Evolutionary conservation across 495 filamentous ascomycete species (phyloP).

Genomic region (Penicillium dipodomyicola): DNA sequence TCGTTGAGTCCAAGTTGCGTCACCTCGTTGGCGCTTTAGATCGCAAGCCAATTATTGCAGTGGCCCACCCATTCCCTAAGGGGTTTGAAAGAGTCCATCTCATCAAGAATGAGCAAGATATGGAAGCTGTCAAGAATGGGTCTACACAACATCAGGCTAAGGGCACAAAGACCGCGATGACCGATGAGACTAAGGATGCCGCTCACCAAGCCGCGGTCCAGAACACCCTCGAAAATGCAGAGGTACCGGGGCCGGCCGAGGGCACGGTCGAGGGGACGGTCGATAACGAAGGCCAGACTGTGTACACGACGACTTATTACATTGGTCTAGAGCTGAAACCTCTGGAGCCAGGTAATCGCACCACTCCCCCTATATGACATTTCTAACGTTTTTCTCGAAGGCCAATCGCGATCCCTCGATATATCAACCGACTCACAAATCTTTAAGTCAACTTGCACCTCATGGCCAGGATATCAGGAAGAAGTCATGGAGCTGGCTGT

Average conservation of each 20-base stretch:
- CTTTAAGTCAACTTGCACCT: conserved; percentile 68
- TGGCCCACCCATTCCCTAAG: conserved; percentile 91
- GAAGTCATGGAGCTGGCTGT: conserved; percentile 66
- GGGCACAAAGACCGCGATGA: conserved; percentile 57
- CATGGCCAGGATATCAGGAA: conserved; percentile 63
- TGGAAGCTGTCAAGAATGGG: conserved; percentile 67
- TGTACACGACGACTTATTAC: conserved; percentile 87
- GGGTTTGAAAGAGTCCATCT: conserved; percentile 79
- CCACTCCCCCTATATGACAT: conserved; percentile 12
- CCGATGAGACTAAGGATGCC: conserved; percentile 55
- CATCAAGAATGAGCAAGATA: conserved; percentile 68
- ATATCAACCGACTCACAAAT: conserved; percentile 70
- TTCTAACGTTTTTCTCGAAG: conserved; percentile 34
- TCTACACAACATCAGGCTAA: conserved; percentile 65
- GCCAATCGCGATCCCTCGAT: conserved; percentile 52
- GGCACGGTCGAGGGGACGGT: conserved; percentile 33
- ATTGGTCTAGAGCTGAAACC: conserved; percentile 69
- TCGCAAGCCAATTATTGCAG: conserved; percentile 63
- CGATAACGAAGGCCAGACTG: conserved; percentile 39
- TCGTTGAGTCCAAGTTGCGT: conserved; percentile 89
- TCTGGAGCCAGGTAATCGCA: conserved; percentile 32
- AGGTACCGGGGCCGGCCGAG: conserved; percentile 38
- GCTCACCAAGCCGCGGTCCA: conserved; percentile 51
- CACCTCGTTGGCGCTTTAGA: conserved; percentile 80
- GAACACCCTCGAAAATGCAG: conserved; percentile 47